Evolutionary conservation across 2,329 filamentous ascomycete genomes (phyloP), one percentile per base, ranked within the genome.

Genomic region (Aspergillus piperis): DNA sequence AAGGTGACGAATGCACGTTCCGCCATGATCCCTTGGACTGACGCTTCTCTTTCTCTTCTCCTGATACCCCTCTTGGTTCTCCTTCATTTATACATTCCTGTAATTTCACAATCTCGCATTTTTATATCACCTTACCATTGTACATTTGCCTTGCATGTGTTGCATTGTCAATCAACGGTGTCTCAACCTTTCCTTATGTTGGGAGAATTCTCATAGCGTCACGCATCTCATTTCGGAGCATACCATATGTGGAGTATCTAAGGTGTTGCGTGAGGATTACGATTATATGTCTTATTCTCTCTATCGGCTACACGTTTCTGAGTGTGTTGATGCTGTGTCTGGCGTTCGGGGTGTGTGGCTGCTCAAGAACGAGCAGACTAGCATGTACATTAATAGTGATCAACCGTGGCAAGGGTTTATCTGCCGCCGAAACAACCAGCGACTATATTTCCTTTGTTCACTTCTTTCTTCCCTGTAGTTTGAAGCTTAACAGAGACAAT

Each of bases 1-100:
- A 85, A 66, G 82, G 82, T 17, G 77, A 80, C 21, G 74, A 80
- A 42, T 83, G 81, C 70, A 82, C 80, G n/a, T 83, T 78, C 68
- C 73, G 79, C 58, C 81, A 83, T 59, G 80, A 81, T 63, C 63
- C 67, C 32, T 52, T 67, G 30, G 56, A 59, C 38, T 67, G 53
- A 54, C 21, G 39, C 21, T 48, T 48, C 38, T 47, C 51, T 23
- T 38, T 58, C 54, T 15, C 39, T 27, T 23, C 36, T 59, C 48
- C 57, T 66, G 65, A 67, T 66, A 67, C 60, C 65, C 62, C 42
- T 41, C 17, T 58, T 61, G 54, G n/a, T 59, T 32, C 42, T 54
- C 13, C 25, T 13, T 61, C 11, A 42, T 54, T 47, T 38, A 44
- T 61, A 61, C 17, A 41, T 25, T 36, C 54, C 6, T 59, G 52